Conservation (phyloP, 495 filamentous ascomycete genomes). For the Penicillium riverlandense region DNA sequence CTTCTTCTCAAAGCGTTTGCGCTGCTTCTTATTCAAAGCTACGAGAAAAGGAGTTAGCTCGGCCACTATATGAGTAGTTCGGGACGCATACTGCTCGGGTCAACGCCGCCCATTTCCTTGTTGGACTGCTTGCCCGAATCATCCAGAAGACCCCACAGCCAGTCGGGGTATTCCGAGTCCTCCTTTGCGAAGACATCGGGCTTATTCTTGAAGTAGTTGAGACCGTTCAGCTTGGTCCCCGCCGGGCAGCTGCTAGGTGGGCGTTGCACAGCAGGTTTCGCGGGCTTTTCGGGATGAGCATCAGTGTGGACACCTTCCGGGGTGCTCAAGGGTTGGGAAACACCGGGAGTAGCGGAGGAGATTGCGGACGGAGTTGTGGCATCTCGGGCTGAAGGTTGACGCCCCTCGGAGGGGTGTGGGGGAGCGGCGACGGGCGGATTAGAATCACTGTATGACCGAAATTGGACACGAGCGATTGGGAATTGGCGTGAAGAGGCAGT, state of each 20-base stretch:
- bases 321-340: conserved; percentile 41
- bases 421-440: conserved; percentile 40
- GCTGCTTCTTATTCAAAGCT: conserved; percentile 52
- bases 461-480: conserved; percentile 26
- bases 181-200: conserved; percentile 63
- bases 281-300: conserved; percentile 17
- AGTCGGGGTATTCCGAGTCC: conserved; percentile 82
- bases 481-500: conserved; percentile 25
- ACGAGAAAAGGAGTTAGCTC: neutral
- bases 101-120: conserved; percentile 32
- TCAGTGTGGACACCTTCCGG: conserved; percentile 26
- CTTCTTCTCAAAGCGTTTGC: conserved; percentile 54
- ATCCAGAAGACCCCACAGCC: conserved; percentile 78
- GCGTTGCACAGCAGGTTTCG: conserved; percentile 19
- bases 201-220: conserved; percentile 85
- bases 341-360: conserved; percentile 36
- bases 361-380: conserved; percentile 33
- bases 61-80: no score
- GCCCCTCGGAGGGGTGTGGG: conserved; percentile 45
- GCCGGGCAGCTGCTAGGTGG: conserved; percentile 48
- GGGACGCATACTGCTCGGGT: conserved; percentile 52
- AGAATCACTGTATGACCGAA: conserved; percentile 31
- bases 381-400: conserved; percentile 33
- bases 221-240: conserved; percentile 67
- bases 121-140: conserved; percentile 31